Conservation (phyloP, 495 filamentous ascomycete species). For the Clavariopsis aquatica region DNA sequence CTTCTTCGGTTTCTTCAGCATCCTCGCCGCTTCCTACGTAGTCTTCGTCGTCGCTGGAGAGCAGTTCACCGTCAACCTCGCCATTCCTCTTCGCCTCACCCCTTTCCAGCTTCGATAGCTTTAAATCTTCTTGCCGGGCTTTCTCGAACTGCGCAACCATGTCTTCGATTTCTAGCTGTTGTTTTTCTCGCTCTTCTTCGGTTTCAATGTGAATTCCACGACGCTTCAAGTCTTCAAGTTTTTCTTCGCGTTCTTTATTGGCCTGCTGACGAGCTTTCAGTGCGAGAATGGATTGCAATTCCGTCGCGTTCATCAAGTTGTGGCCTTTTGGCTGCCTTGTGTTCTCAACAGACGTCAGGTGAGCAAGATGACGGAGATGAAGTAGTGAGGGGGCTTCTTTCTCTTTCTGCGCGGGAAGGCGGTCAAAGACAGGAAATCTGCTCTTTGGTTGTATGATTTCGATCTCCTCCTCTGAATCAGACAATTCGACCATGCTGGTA, state of each 20-base stretch:
- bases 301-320: constrained; percentile 62
- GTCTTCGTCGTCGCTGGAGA: constrained; percentile 63
- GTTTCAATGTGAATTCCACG: constrained; percentile 84
- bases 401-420: constrained; percentile 57
- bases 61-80: constrained; percentile 52
- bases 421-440: constrained; percentile 67
- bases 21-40: constrained; percentile 58
- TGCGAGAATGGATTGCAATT: constrained; percentile 68
- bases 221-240: constrained; percentile 70
- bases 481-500: constrained; percentile 32
- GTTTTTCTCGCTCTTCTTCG: constrained; percentile 77
- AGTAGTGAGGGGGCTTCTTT: constrained; percentile 67
- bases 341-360: constrained; percentile 62
- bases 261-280: constrained; percentile 79
- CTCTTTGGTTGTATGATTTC: constrained; percentile 54
- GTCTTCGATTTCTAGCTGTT: constrained; percentile 80
- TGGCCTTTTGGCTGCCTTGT: constrained; percentile 50
- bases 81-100: constrained; percentile 65
- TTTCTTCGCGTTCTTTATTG: constrained; percentile 71
- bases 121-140: constrained; percentile 76
- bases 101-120: constrained; percentile 74
- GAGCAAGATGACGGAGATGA: constrained; percentile 70
- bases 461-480: constrained; percentile 68
- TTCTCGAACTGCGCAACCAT: constrained; percentile 81
- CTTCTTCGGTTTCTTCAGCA: constrained; percentile 47